Evolutionary conservation across 2,329 filamentous ascomycete genomes (phyloP).

Genomic region (Ophiostoma angusticollis): DNA sequence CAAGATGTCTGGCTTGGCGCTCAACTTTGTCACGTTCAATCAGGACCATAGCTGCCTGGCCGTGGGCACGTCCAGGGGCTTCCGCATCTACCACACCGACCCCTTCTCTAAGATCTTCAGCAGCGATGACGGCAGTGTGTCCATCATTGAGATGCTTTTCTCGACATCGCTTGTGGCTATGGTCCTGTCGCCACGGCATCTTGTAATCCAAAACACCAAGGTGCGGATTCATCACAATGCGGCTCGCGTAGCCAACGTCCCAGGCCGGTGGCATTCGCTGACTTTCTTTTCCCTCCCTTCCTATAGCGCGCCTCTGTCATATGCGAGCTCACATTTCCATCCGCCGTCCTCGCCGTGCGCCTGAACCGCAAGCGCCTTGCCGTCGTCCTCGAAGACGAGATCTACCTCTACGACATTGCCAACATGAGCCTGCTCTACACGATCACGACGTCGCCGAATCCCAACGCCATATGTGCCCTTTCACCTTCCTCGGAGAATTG

Average conservation of each 20-base stretch:
- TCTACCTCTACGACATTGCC: constrained; percentile 96
- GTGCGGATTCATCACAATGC: constrained; percentile 42
- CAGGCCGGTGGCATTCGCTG: too few relatives aligned
- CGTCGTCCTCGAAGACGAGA: constrained; percentile 87
- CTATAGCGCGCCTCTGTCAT: constrained; percentile 61
- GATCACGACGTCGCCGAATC: constrained; percentile 88
- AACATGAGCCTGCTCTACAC: constrained; percentile 94
- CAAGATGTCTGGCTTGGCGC: constrained; percentile 54
- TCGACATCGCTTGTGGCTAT: constrained; percentile 92
- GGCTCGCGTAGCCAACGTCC: too few relatives aligned
- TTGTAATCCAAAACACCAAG: constrained; percentile 97
- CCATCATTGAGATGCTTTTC: constrained; percentile 97
- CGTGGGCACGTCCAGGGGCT: constrained; percentile 87
- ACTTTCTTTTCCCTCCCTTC: neutral
- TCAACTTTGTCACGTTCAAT: constrained; percentile 99
- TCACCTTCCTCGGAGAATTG: constrained; percentile 93
- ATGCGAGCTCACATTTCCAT: constrained; percentile 96
- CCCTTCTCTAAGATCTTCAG: constrained; percentile 93
- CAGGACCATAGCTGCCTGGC: constrained; percentile 96
- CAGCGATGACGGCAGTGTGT: constrained; percentile 87
- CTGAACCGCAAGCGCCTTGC: constrained; percentile 89
- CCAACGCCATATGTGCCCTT: constrained; percentile 78
- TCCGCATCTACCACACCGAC: constrained; percentile 93
- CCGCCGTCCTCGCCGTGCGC: constrained; percentile 86
- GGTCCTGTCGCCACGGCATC: constrained; percentile 77